Evolutionary conservation across 2,329 filamentous ascomycete species (phyloP), one percentile per base, ranked within the genome.

Genomic region (Chaetomium sp.): DNA sequence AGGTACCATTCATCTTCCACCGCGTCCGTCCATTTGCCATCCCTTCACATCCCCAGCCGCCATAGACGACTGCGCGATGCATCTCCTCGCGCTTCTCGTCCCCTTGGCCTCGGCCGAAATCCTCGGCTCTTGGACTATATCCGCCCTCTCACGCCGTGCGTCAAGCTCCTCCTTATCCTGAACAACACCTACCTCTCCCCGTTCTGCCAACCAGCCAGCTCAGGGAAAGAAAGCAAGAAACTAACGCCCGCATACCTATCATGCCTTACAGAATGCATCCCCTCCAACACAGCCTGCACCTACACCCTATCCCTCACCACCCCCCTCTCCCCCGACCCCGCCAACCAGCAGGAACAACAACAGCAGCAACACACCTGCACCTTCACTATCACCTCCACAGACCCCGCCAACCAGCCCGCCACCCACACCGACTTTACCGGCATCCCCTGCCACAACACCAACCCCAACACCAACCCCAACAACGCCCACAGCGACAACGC

Each of bases 121-220:
- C 54, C 55, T 64, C 65, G 58, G 59, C 62, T 29, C 57, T 23
- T 60, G 38, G 50, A 60, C 62, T 25, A 42, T 64, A 59, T 31
- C 27, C n/a, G 2, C 33, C n/a, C 33, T 63, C 51, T 4, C 27
- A 25, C 64, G 64, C 8, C 27, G 50, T 53, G 33, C 10, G 50
- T 31, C 42, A 47, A 47, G 8, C 8, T 5, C 38, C 13, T 10
- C 42, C 19, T 13, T n/a, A 3, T 47, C 19, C 42, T 10, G 5
- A 21, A 47, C 42, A 6, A 2, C 19, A n/a, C 19, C 19, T 9
- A 47, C 6, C 19, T 29, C 19, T 10, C 42, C n/a, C 42, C 42
- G 1, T 9, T 1, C 16, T 8, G 3, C 42, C 42, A 19, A 42
- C 42, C 38, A 42, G 12, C 9, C 33, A 45, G 31, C 50, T 4